Evolutionary conservation across 1,284 basidiomycete species (phyloP).

Genomic region (Melampsora americana): DNA sequence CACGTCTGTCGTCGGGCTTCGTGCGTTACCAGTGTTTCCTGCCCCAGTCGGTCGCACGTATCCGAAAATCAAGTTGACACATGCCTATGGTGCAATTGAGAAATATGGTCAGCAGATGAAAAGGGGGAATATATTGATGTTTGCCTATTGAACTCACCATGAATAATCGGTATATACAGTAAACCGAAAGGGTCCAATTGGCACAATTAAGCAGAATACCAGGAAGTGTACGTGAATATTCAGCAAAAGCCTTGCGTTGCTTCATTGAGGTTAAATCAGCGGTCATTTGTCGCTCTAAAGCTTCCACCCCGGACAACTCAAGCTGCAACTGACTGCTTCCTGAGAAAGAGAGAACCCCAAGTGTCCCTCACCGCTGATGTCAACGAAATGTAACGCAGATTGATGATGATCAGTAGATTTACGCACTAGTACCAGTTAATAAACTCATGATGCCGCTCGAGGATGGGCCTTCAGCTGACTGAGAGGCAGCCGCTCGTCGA

Average conservation of each 20-base stretch:
- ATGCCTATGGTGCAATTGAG: constrained; percentile 49
- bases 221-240: constrained; percentile 51
- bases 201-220: constrained; percentile 53
- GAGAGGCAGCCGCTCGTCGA: constrained; percentile 34
- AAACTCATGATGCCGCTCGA: constrained; percentile 45
- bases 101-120: constrained; percentile 41
- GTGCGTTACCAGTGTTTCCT: constrained; percentile 14
- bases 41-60: constrained; percentile 16
- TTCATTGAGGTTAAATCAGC: constrained; percentile 53
- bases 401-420: constrained; percentile 42
- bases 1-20: constrained; percentile 47
- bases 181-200: constrained; percentile 54
- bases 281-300: constrained; percentile 54
- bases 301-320: constrained; percentile 55
- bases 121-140: not conserved
- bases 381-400: constrained; percentile 20
- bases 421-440: constrained; percentile 46
- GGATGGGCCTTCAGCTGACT: constrained; percentile 39
- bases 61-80: constrained; percentile 54
- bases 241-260: constrained; percentile 51
- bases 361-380: constrained; percentile 14
- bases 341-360: constrained; percentile 15
- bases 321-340: constrained; percentile 53
- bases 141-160: constrained; percentile 45
- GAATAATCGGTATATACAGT: constrained; percentile 54